Percentiles rank a stretch among this genome's conserved stretches.
Conservation (phyloP, 768 basidiomycete species). For the Pleurotus salmoneostramineus region DNA sequence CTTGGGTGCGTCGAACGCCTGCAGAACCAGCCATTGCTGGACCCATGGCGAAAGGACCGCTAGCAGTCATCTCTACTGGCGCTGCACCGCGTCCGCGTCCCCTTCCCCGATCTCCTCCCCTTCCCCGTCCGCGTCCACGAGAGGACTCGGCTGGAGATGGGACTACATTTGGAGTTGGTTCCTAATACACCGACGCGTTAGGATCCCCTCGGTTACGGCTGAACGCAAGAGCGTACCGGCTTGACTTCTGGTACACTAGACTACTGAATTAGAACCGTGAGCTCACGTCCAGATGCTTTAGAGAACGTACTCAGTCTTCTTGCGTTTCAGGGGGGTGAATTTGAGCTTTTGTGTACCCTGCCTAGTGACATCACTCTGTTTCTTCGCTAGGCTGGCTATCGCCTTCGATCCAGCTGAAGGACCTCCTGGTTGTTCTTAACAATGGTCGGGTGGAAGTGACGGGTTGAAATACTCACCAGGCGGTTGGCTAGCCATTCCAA, state of each 20-base stretch:
- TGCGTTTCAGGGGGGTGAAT: slow-evolving; percentile 62
- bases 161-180: slow-evolving; percentile 32
- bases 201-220: neutral
- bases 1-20: slow-evolving; percentile 45
- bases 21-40: slow-evolving; percentile 64
- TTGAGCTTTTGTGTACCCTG: slow-evolving; percentile 75
- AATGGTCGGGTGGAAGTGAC: slow-evolving; percentile 9
- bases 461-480: slow-evolving; percentile 18
- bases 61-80: slow-evolving; percentile 73
- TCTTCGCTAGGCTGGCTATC: slow-evolving; percentile 74
- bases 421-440: slow-evolving; percentile 25
- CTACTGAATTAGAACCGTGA: neutral
- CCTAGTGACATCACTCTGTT: slow-evolving; percentile 65
- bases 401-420: slow-evolving; percentile 46
- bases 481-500: slow-evolving; percentile 7
- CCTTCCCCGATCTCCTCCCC: slow-evolving; percentile 46
- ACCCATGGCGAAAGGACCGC: slow-evolving; percentile 86
- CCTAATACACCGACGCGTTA: slow-evolving; percentile 29
- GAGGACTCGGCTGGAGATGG: slow-evolving; percentile 26
- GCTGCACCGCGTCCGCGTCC: slow-evolving; percentile 53
- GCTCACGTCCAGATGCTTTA: neutral
- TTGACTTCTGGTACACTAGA: slow-evolving; percentile 52
- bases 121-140: slow-evolving; percentile 43
- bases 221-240: slow-evolving; percentile 37
- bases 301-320: slow-evolving; percentile 60